Evolutionary conservation across 345 rosid species (phyloP), one percentile per base, ranked within the genome.

Genomic region (Gossypium herbaceum): DNA sequence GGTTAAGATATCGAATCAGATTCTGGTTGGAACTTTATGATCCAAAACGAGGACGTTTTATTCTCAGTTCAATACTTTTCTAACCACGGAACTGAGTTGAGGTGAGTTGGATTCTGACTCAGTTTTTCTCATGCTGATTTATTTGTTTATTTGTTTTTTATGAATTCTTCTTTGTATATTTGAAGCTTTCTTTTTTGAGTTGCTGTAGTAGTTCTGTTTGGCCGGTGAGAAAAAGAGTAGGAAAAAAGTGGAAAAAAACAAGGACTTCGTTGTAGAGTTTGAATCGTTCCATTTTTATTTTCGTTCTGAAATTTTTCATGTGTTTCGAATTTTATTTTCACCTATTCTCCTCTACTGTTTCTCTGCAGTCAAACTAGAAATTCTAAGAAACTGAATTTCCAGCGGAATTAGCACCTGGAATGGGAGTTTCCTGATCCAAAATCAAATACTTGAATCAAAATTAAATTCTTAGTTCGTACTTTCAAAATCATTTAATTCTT

Each of bases 371-470:
- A 67, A 45, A 45, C 71, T 5, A 45, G 71, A 45, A 22, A 29
- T 22, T 1, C 4, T 10, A 17, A 58, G 54, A 61, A 27, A 47
- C 16, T 39, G 9, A 63, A 6, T 41, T 19, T 64, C 76, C 76
- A 29, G 3, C 45, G 3, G 54, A 17, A 3, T 48, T 47, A n/a
- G 65, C 48, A 13, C 73, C 66, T n/a, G 34, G 56, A 67, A 19
- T n/a, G 34, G 47, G 13, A 47, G 57, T 45, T 56, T 44, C 25
- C 73, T 44, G 73, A 76, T 76, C 73, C 59, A 43, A 44, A 76
- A 57, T 44, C 17, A 29, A 51, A 34, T 5, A 51, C 41, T 34
- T 9, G 29, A 34, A 58, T 24, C n/a, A 44, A 45, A 68, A 25
- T 58, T 22, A 22, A 72, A 56, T 55, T 25, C 58, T 60, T 73